Base-by-base conservation (phyloP, 306 rosid genomes). In the Rosa persica region DNA sequence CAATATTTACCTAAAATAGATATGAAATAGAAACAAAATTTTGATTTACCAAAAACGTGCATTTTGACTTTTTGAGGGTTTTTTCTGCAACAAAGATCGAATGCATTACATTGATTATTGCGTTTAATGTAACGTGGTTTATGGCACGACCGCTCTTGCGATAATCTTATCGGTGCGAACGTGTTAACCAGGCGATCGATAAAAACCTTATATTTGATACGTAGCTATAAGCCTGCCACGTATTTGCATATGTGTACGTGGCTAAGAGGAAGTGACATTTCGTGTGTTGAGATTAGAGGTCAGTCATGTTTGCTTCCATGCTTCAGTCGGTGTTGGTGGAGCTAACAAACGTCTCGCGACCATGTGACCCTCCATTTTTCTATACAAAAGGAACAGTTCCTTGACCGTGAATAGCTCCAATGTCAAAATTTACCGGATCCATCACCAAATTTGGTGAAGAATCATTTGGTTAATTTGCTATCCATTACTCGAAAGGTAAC, bases 241-340 rank as follows among this genome's bases (percentile, higher is more conserved):
- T 86, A 83, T 77, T 47, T 0, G 15, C 0, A 25, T 17, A 0
- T 4, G 52, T 76, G 43, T 42, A 85, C 84, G 87, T 83, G 87
- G 78, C 85, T 49, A 27, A 0, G 49, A 12, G 40, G 4, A 16
- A 0, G 61, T 16, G 44, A 48, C 27, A 17, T 77, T 78, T 38
- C 82, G 79, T 34, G 79, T 72, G 46, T 16, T 38, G 79, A 4
- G 76, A 62, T 76, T 51, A 55, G 55, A n/a, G 55, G 72, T 34
- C 12, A 38, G 11, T 27, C 19, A 36, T 34, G 54, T 52, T 4
- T 36, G 58, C 40, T n/a, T 23, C 74, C 83, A 38, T 44, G 27
- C 40, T n/a, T 23, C 43, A n/a, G 73, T 48, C 75, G 78, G 72
- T n/a, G 73, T 72, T 55, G 30, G 55, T 38, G 46, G 43, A 57